Evolutionary conservation across 306 rosid genomes (phyloP), one percentile per base, ranked within the genome.

Genomic region (Corylus americana): DNA sequence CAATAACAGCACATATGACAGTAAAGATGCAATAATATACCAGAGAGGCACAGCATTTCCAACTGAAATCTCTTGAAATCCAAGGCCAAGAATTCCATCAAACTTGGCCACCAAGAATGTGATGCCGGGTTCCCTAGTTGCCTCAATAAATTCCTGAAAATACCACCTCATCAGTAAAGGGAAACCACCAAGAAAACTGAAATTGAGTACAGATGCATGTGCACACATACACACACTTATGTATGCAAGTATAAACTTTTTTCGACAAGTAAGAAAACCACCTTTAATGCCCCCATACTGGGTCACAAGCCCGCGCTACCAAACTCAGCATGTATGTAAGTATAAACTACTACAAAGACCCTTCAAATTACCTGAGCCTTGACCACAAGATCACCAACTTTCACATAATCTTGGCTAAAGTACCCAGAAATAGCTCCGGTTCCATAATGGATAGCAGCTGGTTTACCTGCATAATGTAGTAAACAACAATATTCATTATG

Each of bases 341-440:
- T 51, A 68, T 1, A 47, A 47, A 25, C 25, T 22, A 59, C 6
- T 3, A 70, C 13, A 1, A 73, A 71, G 18, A 72, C 20, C 20
- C 35, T 22, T 53, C 25, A 45, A 76, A 74, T 55, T 70, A 88
- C 89, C 91, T 88, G 91, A 61, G 79, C 81, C 50, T 83, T 70
- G 47, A 88, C 86, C 16, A 86, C 84, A 7, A 88, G 89, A 73
- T 88, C 84, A 31, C 91, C 91, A 81, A 88, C 81, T 64, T 76
- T 77, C 10, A 88, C 83, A 81, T 83, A 77, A 42, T 88, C 91
- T 78, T 83, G 70, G 77, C 91, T 88, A 13, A 88, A 86, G 83
- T 73, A 86, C 59, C 91, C 89, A 47, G 91, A 79, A 74, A 88
- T 86, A 58, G 89, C 87, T 3, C 91, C 91, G 57, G 91, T 88